Percentiles rank a stretch among this genome's conserved stretches.
Conservation (phyloP, 202 grass and related monocot genomes). For the Carex sylvatica region DNA sequence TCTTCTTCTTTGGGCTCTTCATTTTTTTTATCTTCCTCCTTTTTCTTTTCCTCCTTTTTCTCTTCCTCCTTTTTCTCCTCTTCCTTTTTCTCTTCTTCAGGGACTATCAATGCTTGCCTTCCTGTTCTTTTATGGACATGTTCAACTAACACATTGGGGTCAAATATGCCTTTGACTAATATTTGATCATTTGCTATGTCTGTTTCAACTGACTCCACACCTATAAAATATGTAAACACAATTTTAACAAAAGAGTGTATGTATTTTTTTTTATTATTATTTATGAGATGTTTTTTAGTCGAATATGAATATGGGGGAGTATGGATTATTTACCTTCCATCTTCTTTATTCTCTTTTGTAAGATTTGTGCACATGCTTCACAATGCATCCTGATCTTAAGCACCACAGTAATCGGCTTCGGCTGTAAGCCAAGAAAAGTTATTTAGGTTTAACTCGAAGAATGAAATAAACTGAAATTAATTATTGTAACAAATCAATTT, state of each 20-base stretch:
- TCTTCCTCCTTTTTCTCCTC: constrained; percentile 44
- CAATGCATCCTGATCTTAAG: constrained; percentile 68
- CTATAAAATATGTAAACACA: constrained; percentile 15
- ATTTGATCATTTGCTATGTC: constrained; percentile 52
- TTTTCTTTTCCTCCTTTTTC: constrained; percentile 40
- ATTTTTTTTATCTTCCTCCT: constrained; percentile 39
- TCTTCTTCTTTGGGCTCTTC: constrained; percentile 24
- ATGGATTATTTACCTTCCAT: constrained; percentile 41
- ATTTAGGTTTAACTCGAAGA: not conserved
- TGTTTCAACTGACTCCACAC: constrained; percentile 49
- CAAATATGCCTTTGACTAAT: constrained; percentile 44
- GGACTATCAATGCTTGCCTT: constrained; percentile 28
- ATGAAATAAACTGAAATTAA: not conserved
- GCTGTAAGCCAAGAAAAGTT: constrained; percentile 35
- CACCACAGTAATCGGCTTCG: constrained; percentile 42
- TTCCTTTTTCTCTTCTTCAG: constrained; percentile 29
- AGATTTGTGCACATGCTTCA: constrained; percentile 38
- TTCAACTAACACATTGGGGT: constrained; percentile 35
- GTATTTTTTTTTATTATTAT: not conserved
- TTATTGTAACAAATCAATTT: not conserved
- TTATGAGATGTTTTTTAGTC: not conserved
- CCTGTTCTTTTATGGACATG: constrained; percentile 41
- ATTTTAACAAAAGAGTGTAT: not conserved
- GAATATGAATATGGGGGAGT: not conserved
- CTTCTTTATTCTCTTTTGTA: constrained; percentile 52